phyloP scores from a whole-genome alignment of 2,329 filamentous ascomycete genomes.

The Mariannaea sp. region DNA sequence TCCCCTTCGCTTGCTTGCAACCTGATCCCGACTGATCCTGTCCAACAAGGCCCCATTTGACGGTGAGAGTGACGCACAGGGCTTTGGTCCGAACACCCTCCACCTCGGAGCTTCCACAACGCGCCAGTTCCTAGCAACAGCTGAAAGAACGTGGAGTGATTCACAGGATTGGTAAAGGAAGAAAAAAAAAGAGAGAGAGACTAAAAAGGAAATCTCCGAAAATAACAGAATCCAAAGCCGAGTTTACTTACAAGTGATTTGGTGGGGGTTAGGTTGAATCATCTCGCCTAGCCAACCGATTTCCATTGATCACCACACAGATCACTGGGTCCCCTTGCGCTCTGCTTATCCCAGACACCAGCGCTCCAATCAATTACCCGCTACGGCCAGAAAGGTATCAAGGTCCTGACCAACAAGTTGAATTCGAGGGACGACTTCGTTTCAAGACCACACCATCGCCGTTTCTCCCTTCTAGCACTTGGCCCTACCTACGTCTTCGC shows the following conservation, averaged over 20 bases:
- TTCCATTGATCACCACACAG: conserved; percentile 18
- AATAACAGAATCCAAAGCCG: not conserved
- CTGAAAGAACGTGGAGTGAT: not conserved
- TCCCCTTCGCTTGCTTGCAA: conserved; percentile 3
- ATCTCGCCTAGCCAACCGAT: not conserved
- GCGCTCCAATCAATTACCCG: conserved; percentile 34
- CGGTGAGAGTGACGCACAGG: conserved; percentile 31
- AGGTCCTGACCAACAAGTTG: conserved; percentile 29
- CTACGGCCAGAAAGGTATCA: conserved; percentile 23
- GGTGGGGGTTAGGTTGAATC: conserved; percentile 3
- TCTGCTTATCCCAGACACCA: conserved; percentile 31
- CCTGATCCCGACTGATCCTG: conserved; percentile 10
- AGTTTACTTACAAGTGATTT: not conserved
- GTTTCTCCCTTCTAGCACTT: conserved; percentile 17
- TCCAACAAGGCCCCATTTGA: not conserved
- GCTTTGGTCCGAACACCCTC: conserved; percentile 14
- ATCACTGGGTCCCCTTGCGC: conserved; percentile 30
- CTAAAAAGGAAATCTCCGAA: not conserved
- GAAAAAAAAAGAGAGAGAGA: not conserved
- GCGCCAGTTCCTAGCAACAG: not conserved
- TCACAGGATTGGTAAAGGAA: not conserved
- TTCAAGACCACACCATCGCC: conserved; percentile 23
- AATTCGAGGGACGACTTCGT: conserved; percentile 9
- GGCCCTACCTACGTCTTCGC: conserved; percentile 13
- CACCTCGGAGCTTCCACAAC: not conserved